Conservation (phyloP, 345 rosid species). For the Noccaea bulbosa region DNA sequence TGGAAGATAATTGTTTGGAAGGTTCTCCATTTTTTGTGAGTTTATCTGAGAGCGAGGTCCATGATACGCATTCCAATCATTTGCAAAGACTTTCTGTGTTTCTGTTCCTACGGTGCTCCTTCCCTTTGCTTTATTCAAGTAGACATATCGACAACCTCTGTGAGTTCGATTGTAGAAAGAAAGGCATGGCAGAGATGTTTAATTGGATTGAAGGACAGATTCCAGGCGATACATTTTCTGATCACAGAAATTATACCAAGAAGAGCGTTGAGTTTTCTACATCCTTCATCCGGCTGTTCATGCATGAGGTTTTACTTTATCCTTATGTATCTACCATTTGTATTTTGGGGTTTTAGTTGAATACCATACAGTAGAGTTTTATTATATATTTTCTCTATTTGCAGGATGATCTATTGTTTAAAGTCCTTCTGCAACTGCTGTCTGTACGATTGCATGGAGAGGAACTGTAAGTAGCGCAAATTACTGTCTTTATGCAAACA, state of each 20-base stretch:
- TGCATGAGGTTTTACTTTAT: slow-evolving; percentile 69
- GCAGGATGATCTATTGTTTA: slow-evolving; percentile 86
- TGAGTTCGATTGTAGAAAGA: slow-evolving; percentile 47
- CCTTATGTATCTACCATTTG: slow-evolving; percentile 6
- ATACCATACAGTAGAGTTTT: slow-evolving; percentile 13
- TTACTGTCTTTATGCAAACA: slow-evolving; percentile 24
- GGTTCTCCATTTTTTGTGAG: slow-evolving; percentile 73
- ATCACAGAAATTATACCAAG: slow-evolving; percentile 46
- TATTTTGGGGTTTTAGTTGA: slow-evolving; percentile 8
- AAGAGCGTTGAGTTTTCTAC: slow-evolving; percentile 53
- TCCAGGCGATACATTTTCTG: slow-evolving; percentile 39
- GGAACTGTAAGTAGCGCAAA: slow-evolving; percentile 54
- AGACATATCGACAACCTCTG: slow-evolving; percentile 48
- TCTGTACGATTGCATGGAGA: slow-evolving; percentile 46
- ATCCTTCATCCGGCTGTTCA: slow-evolving; percentile 70
- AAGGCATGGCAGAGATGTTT: slow-evolving; percentile 56
- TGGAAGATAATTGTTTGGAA: slow-evolving; percentile 59
- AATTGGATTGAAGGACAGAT: slow-evolving; percentile 67
- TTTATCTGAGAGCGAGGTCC: slow-evolving; percentile 47
- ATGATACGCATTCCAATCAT: slow-evolving; percentile 47
- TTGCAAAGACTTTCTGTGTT: slow-evolving; percentile 69
- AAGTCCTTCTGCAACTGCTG: slow-evolving; percentile 72
- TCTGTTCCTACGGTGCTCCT: slow-evolving; percentile 73
- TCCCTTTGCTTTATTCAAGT: slow-evolving; percentile 52
- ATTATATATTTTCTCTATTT: slow-evolving; percentile 22